A percentile compares a stretch with the other conserved stretches of the same genome.
These are phyloP conservation scores for Orychophragmus violaceus DNA, from an alignment of 345 rosid genomes.

Conservation along the genomic window DNA sequence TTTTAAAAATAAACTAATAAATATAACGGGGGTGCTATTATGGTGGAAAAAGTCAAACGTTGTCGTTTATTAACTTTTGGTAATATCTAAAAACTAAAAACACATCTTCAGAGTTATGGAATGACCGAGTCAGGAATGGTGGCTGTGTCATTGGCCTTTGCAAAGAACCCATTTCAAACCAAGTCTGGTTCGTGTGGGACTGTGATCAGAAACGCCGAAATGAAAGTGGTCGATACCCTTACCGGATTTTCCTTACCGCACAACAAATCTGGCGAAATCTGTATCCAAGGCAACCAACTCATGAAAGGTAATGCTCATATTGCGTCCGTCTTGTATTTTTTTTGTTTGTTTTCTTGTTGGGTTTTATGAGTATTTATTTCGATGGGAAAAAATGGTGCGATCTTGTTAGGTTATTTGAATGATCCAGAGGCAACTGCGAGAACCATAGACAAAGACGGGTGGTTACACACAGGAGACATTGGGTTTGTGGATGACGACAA, in stretches of 20 bases:
- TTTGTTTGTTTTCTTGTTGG: too few relatives aligned
- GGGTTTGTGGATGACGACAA: neutral
- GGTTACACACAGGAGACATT: neutral
- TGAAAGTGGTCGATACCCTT: conserved; percentile 78
- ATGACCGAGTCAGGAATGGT: conserved; percentile 97
- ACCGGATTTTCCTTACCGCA: conserved; percentile 51
- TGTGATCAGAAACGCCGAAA: conserved; percentile 77
- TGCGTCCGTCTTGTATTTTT: neutral
- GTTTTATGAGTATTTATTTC: neutral
- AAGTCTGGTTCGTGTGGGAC: conserved; percentile 88
- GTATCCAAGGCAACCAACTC: conserved; percentile 74
- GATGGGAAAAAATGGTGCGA: neutral
- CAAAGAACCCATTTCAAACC: conserved; percentile 57
- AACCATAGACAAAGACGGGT: neutral
- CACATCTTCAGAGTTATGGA: conserved; percentile 62
- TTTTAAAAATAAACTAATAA: neutral
- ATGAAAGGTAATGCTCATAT: conserved; percentile 56
- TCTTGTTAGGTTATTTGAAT: neutral
- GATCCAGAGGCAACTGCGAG: neutral
- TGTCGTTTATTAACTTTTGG: neutral
- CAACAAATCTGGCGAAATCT: conserved; percentile 73
- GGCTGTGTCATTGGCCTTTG: conserved; percentile 72
- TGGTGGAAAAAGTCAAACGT: neutral
- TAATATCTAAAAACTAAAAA: neutral
- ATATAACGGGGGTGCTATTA: neutral